phyloP scores from a whole-genome alignment of 1,139 yeast species.

The Nakaseomyces bracarensis region DNA sequence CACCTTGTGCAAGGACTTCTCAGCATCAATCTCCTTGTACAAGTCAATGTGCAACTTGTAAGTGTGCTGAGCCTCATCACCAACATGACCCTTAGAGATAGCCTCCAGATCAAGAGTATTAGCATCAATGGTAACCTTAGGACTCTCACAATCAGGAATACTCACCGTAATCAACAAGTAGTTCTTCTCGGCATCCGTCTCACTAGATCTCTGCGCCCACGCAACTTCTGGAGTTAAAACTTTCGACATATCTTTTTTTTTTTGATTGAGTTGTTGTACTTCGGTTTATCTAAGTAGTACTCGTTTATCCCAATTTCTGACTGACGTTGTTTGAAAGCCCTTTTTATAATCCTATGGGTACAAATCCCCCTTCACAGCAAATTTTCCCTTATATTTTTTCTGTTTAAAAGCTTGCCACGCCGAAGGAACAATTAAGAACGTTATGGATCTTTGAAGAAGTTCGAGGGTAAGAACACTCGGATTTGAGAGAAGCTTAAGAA shows the following conservation, averaged over 20 bases:
- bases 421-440: no score
- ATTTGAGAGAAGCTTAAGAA: background rate
- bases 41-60: slow-evolving; percentile 64
- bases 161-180: slow-evolving; percentile 65
- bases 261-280: no score
- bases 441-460: no score
- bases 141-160: slow-evolving; percentile 60
- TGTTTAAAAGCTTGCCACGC: no score
- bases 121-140: slow-evolving; percentile 56
- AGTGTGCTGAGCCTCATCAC: slow-evolving; percentile 37
- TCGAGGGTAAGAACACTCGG: no score
- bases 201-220: slow-evolving; percentile 96
- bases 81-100: slow-evolving; percentile 41
- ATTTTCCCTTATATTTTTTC: no score
- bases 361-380: no score
- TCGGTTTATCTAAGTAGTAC: background rate
- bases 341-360: no score
- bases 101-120: slow-evolving; percentile 45
- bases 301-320: background rate
- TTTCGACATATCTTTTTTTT: slow-evolving; percentile 8
- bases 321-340: no score
- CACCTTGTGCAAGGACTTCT: slow-evolving; percentile 47
- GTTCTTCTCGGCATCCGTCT: slow-evolving; percentile 62
- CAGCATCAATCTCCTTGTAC: slow-evolving; percentile 62
- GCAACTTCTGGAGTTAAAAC: slow-evolving; percentile 41